Evolutionary conservation across 305 asterid genomes (phyloP), one percentile per base, ranked within the genome.

Genomic region (Fraxinus greggii): DNA sequence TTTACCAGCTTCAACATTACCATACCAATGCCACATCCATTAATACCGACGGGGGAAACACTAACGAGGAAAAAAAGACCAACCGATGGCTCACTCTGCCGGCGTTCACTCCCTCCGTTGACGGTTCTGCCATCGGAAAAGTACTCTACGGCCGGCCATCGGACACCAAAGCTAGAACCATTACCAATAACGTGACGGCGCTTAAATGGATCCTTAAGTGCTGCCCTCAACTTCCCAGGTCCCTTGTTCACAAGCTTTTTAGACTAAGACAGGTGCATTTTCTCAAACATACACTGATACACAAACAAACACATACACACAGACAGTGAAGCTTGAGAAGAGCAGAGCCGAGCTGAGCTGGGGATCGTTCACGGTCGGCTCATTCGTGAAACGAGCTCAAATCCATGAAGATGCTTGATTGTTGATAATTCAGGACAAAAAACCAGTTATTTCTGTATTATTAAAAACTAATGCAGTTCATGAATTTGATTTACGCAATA

Each of bases 231-330:
- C 86, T 93, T 72, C 98, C 97, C 56, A 90, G 90, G 87, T 86
- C 91, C 78, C 93, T 93, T 26, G 95, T 95, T 23, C 98, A 93
- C 83, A 93, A 95, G 84, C 97, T 95, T 79, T 93, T 95, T 77
- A 94, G 97, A 76, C 81, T 91, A 72, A 91, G 95, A 92, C 94
- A 89, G 97, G 98, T 95, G 32, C 79, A 76, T 72, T 61, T 75
- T 45, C 31, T 81, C 31, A n/a, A 31, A 10, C 56, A 21, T 51
- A 51, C 54, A 42, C 54, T 42, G 54, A 42, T 12, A 42, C 33
- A 67, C 17, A 35, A 69, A 7, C 45, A 33, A 15, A 81, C 78
- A 4, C 54, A 73, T 15, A 75, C 78, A 3, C 72, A 76, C 31
- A 28, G 31, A 42, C 54, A 70, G 12, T 70, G 75, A 23, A 70